These are phyloP conservation scores for Colletotrichum neosansevieriae DNA, from an alignment of 2,329 filamentous ascomycete species.

Conservation along the genomic window DNA sequence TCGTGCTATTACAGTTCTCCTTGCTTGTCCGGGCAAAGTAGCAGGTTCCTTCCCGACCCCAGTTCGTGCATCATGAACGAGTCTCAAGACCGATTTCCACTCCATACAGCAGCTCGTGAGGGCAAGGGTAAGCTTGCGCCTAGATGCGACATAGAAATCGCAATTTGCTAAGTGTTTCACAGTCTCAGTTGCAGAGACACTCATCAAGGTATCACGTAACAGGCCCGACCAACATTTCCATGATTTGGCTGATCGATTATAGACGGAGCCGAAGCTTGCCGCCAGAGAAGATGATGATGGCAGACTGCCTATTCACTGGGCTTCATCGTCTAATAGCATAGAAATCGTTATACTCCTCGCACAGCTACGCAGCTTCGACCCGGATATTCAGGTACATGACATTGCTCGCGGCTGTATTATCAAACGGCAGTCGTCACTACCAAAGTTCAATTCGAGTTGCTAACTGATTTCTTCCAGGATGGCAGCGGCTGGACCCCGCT, in stretches of 20 bases:
- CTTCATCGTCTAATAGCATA: constrained; percentile 83
- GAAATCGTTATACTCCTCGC: constrained; percentile 81
- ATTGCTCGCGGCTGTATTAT: constrained; percentile 4
- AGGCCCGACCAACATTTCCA: too few relatives aligned
- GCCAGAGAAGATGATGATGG: constrained; percentile 83
- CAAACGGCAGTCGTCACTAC: too few relatives aligned
- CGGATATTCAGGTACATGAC: constrained; percentile 76
- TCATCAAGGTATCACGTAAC: constrained; percentile 50
- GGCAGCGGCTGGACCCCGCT: constrained; percentile 85
- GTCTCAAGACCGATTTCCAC: constrained; percentile 75
- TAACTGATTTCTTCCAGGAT: constrained; percentile 64
- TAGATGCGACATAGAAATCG: too few relatives aligned
- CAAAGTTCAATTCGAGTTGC: neutral
- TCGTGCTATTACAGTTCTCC: too few relatives aligned
- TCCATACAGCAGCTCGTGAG: constrained; percentile 89
- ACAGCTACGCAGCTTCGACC: constrained; percentile 80
- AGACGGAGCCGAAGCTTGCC: constrained; percentile 86
- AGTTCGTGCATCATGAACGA: constrained; percentile 44
- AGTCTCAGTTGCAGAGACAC: constrained; percentile 79
- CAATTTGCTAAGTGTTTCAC: constrained; percentile 1
- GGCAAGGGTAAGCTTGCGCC: constrained; percentile 74
- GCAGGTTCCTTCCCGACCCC: too few relatives aligned
- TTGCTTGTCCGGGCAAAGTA: too few relatives aligned
- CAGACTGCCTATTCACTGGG: constrained; percentile 94
- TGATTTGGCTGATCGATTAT: constrained; percentile 15